Evolutionary conservation across 371 early-diverging fungal genomes (phyloP).

Genomic region (Saksenaea vasiformis): DNA sequence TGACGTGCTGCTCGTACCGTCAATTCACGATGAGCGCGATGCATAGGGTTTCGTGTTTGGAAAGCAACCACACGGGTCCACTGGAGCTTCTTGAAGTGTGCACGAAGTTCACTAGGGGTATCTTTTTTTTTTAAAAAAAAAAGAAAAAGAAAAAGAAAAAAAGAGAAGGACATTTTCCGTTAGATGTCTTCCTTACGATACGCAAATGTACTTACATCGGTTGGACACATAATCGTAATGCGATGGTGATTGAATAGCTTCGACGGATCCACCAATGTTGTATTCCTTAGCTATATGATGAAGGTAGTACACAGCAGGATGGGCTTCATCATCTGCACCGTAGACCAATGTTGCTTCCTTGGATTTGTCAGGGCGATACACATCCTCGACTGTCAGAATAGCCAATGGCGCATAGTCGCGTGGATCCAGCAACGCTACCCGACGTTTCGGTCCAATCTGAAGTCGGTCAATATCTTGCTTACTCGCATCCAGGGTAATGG

Average conservation of each 20-base stretch:
- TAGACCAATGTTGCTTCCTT: slow-evolving; percentile 80
- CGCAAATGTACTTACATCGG: slow-evolving; percentile 57
- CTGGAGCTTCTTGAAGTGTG: slow-evolving; percentile 81
- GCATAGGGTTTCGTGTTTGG: slow-evolving; percentile 97
- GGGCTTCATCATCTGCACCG: slow-evolving; percentile 81
- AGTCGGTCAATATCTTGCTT: slow-evolving; percentile 58
- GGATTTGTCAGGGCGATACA: slow-evolving; percentile 79
- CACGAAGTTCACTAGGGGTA: slow-evolving; percentile 87
- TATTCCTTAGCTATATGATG: slow-evolving; percentile 72
- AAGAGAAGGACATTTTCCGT: too few relatives aligned
- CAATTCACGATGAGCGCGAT: slow-evolving; percentile 91
- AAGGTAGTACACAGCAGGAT: slow-evolving; percentile 87
- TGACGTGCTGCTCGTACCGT: slow-evolving; percentile 90
- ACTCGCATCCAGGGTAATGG: slow-evolving; percentile 83
- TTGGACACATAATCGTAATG: slow-evolving; percentile 89
- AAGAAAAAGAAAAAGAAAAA: too few relatives aligned
- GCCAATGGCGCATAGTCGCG: slow-evolving; percentile 78
- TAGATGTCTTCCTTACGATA: neutral
- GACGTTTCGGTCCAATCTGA: slow-evolving; percentile 48
- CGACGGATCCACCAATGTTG: slow-evolving; percentile 79
- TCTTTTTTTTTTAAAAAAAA: slow-evolving; percentile 27
- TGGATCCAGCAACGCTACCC: slow-evolving; percentile 78
- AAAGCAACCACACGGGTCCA: slow-evolving; percentile 94
- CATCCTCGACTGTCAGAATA: slow-evolving; percentile 78
- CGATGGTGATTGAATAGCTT: slow-evolving; percentile 78